Evolutionary conservation across 2,329 filamentous ascomycete species (phyloP).

Genomic region (Scortechinia acanthostroma): DNA sequence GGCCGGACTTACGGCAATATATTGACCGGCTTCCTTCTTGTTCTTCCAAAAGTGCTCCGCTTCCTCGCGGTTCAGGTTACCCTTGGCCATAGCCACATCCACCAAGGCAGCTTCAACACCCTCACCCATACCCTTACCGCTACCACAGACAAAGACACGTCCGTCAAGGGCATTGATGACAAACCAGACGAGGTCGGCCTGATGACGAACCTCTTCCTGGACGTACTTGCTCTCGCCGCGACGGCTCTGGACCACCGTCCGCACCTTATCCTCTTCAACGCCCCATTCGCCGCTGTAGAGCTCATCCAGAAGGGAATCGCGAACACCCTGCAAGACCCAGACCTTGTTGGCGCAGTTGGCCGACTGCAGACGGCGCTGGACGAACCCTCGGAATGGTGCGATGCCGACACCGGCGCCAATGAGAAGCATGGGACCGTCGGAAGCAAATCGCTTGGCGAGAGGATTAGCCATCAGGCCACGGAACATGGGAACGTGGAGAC

Average conservation of each 20-base stretch:
- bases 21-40: conserved; percentile 89
- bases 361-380: conserved; percentile 85
- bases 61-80: conserved; percentile 74
- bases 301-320: conserved; percentile 91
- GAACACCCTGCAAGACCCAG: conserved; percentile 88
- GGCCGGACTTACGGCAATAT: conserved; percentile 75
- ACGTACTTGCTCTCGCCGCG: conserved; percentile 81
- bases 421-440: conserved; percentile 92
- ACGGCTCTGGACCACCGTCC: conserved; percentile 72
- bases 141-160: conserved; percentile 91
- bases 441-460: conserved; percentile 81
- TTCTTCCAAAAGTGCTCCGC: conserved; percentile 81
- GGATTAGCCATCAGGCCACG: conserved; percentile 97
- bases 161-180: conserved; percentile 95
- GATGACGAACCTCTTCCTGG: conserved; percentile 84
- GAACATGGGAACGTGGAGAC: conserved; percentile 89
- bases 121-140: conserved; percentile 93
- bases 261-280: conserved; percentile 80
- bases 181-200: conserved; percentile 96
- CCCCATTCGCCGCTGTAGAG: conserved; percentile 96
- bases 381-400: conserved; percentile 94
- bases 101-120: conserved; percentile 83
- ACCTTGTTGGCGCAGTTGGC: conserved; percentile 97
- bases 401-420: conserved; percentile 96
- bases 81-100: conserved; percentile 88